Conservation (phyloP, 2,329 filamentous ascomycete species). For the Onygena corvina region DNA sequence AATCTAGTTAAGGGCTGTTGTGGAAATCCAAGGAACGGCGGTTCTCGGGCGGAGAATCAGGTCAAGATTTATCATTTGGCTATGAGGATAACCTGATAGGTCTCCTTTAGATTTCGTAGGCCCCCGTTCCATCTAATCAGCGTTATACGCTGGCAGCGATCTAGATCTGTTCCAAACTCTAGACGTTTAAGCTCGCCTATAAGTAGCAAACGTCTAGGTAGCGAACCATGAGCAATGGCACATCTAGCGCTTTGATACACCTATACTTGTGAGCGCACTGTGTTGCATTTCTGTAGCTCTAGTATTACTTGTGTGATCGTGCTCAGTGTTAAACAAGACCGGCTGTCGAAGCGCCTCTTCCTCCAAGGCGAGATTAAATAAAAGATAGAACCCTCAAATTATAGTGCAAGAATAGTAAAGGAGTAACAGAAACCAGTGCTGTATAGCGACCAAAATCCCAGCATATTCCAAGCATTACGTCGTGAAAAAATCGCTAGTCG, state of each 20-base stretch:
- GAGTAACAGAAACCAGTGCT: background rate
- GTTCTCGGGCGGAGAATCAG: background rate
- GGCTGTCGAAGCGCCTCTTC: background rate
- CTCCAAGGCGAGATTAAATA: background rate
- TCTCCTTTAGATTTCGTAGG: background rate
- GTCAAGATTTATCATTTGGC: background rate
- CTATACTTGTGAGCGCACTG: background rate
- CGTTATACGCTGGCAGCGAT: background rate
- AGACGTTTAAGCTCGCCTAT: background rate
- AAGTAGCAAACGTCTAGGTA: background rate
- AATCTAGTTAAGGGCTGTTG: slow-evolving; percentile 5
- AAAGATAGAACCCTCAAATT: background rate
- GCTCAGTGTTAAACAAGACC: background rate
- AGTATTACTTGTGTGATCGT: background rate
- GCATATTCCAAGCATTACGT: slow-evolving; percentile 4
- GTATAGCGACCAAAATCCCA: background rate
- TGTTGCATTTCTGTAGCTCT: background rate
- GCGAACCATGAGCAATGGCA: background rate
- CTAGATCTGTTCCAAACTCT: slow-evolving; percentile 1
- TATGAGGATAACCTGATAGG: background rate
- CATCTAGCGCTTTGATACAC: background rate
- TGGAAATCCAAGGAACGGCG: slow-evolving; percentile 1
- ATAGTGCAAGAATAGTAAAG: background rate
- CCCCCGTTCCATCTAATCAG: background rate
- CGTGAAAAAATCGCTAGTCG: background rate